Percentiles rank a stretch among this genome's conserved stretches.
phyloP scores from a whole-genome alignment of 345 rosid genomes.

The Chamaenerion angustifolium region DNA sequence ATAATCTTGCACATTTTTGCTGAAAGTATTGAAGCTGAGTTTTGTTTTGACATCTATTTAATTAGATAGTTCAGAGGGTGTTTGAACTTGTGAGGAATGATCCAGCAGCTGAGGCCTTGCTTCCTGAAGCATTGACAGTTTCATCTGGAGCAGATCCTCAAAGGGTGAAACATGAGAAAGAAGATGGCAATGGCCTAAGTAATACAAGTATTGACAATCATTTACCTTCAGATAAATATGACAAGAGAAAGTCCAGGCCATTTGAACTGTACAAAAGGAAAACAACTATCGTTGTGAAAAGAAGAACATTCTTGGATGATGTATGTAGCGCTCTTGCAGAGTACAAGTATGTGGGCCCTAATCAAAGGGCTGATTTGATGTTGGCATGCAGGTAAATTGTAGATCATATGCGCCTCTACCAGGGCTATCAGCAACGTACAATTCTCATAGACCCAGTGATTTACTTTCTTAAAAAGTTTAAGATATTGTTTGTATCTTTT shows the following conservation, averaged over 20 bases:
- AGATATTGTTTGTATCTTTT: neutral
- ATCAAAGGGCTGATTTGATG: slow-evolving; percentile 89
- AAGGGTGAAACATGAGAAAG: slow-evolving; percentile 24
- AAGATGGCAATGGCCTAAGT: slow-evolving; percentile 9
- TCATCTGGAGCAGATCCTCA: slow-evolving; percentile 10
- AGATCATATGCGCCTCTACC: neutral
- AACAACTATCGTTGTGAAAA: slow-evolving; percentile 44
- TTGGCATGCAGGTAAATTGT: slow-evolving; percentile 84
- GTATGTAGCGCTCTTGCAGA: slow-evolving; percentile 74
- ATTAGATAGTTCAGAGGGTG: slow-evolving; percentile 78
- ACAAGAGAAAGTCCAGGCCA: slow-evolving; percentile 28
- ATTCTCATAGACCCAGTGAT: neutral
- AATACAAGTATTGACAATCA: slow-evolving; percentile 13
- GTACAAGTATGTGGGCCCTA: slow-evolving; percentile 84
- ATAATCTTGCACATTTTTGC: too few relatives aligned
- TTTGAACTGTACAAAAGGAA: slow-evolving; percentile 89
- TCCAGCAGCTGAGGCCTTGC: slow-evolving; percentile 20
- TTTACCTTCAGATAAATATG: slow-evolving; percentile 17
- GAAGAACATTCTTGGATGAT: slow-evolving; percentile 62
- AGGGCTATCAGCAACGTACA: slow-evolving; percentile 1
- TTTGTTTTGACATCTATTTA: slow-evolving; percentile 6
- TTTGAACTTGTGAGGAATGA: slow-evolving; percentile 62
- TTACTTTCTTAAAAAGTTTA: neutral
- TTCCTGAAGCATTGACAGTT: slow-evolving; percentile 22
- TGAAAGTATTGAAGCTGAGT: too few relatives aligned